Base-by-base conservation (phyloP, 768 basidiomycete genomes). In the Tylopilus sp. region DNA sequence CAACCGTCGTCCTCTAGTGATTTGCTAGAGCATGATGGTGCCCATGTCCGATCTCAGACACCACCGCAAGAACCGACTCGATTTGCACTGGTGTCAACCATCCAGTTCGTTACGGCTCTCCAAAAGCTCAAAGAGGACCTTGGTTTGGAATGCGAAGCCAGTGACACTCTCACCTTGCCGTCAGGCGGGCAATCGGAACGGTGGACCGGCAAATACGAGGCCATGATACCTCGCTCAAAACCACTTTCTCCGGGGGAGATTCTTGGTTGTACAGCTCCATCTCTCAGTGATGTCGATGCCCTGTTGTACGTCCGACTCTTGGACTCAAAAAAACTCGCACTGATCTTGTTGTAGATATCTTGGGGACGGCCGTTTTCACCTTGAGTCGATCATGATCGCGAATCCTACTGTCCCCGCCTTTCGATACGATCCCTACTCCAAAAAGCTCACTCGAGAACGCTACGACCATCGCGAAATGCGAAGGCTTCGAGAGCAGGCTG, bases 361-460 rank as follows among this genome's bases (percentile, higher is more conserved):
- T 23, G 97, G 97, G 17, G 97, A 99, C 61, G 97, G 97, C 20
- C 87, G 97, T 10, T 99, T 99, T 75, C 97, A 98, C 66, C 79
- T 98, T 17, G 97, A 99, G 70, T 90, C 92, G 13, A 94, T 98
- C 67, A 99, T 99, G 97, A 97, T 99, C 52, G 93, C 94, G n/a
- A 99, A 99, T 67, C 97, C 97, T 0, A 70, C 79, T 26, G 79
- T 98, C 17, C 94, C 97, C 11, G 95, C 97, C 0, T 99, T 97
- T 73, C 83, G 97, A 20, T 99, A 98, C 70, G 97, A 98, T 64
- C 97, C 97, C 4, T 99, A 98, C 69, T 91, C 93, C 20, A 99
- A 99, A 70, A 97, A 94, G 64, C 77, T 99, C 45, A 98, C 97
- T 2, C 75, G 92, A 51, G 97, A 99, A 65, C 78, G 83, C 4